Base-by-base conservation (phyloP, 108 stramenopile genomes). In the Epipyxis sp. region DNA sequence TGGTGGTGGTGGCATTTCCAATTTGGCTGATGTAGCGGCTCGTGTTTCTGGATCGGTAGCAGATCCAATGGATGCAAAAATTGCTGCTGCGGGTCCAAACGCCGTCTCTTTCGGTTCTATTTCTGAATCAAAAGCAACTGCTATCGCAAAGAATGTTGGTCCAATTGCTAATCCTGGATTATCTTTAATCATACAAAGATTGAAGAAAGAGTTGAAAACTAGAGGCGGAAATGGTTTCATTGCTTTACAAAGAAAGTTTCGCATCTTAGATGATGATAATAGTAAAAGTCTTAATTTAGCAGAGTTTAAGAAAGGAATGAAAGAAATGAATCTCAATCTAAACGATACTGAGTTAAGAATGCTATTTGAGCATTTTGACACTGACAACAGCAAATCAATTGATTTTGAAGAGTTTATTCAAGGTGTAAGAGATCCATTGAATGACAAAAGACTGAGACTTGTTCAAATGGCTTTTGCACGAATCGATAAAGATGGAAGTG, bases 221-320 rank as follows among this genome's bases (percentile, higher is more conserved):
- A 6, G 68, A 30, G 81, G 79, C n/a, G 79, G 78, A 25, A 71
- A 1, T 29, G 46, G 76, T 59, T 59, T 77, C 46, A 54, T 54
- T 20, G 76, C 58, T 2, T 20, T 77, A 2, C 57, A 54, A 25
- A 54, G 76, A 54, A 76, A 58, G 20, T 76, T 86, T 69, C 69
- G 61, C 25, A 78, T 81, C 45, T 81, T 86, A 78, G 86, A 86
- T 59, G 86, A 86, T 39, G 35, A 58, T 27, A 67, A 80, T 39
- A 82, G 80, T 62, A 72, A 54, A 1, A 34, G 59, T 29, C 78
- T 86, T 3, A 61, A 79, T 69, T 41, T 59, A 25, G 77, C 77
- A 34, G 86, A 86, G 35, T 72, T 86, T 59, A 83, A 84, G 59
- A 83, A 59, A 59, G 86, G 79, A 44, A 79, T 86, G 54, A 40